Base-by-base conservation (phyloP, 2,329 filamentous ascomycete genomes). In the Fusarium nanum region DNA sequence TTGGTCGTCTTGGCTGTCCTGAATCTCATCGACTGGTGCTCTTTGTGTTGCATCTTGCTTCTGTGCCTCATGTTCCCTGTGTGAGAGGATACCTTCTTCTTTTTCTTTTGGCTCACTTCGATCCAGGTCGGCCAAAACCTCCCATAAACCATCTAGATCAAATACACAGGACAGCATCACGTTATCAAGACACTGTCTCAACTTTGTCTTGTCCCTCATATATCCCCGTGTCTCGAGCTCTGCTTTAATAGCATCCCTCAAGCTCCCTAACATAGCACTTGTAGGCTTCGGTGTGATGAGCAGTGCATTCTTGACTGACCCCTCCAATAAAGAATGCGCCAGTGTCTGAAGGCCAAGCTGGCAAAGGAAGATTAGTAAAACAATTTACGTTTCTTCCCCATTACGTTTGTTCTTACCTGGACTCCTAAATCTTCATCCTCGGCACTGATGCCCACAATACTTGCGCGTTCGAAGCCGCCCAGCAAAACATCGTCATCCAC, bases 121-220 rank as follows among this genome's bases (percentile, higher is more conserved):
- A 27, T 83, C 81, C 37, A 88, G 69, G 70, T 90, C 88, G 3
- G 75, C 77, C 34, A 90, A 71, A 2, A 87, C 87, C 74, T 90
- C 87, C 82, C 82, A 84, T 20, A 90, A 70, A 0, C 88, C 88
- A 47, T 88, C 83, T 13, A 88, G 70, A 63, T 89, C 87, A 68
- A 90, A 90, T 2, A 90, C 83, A 25, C 85, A 81, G 25, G 86
- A 86, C 28, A 90, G 80, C 32, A 84, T 82, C 6, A 89, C 83
- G 47, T 80, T 80, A 47, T 86, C 84, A 6, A 91, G 77, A 60
- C 80, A 81, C 5, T 73, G 70, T 54, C 75, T 79, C 28, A 81
- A 72, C 32, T 73, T 74, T 10, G 30, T 56, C 49, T 64, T 74
- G 7, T 70, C 60, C 47, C 66, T 72, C 2, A 64, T 67, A 7